phyloP scores from a whole-genome alignment of 495 filamentous ascomycete species.

The Talaromyces wortmannii region DNA sequence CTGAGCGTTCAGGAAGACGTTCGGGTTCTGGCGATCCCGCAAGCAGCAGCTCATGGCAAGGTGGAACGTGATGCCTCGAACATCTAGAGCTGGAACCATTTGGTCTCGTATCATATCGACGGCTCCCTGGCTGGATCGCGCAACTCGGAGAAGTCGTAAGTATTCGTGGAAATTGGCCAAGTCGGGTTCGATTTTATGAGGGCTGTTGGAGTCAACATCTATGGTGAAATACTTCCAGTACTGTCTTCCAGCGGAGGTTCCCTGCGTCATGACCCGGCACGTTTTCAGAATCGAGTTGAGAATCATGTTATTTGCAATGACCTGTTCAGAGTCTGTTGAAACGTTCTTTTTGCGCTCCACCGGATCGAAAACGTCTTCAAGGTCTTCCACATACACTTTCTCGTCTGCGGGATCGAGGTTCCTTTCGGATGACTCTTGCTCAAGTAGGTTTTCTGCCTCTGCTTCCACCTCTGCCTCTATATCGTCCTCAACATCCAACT shows the following conservation, averaged over 20 bases:
- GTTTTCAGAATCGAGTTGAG: conserved; percentile 63
- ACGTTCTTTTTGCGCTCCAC: conserved; percentile 8
- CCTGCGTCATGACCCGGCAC: conserved; percentile 32
- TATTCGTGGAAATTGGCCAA: conserved; percentile 55
- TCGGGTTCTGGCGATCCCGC: conserved; percentile 63
- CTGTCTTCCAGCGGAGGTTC: conserved; percentile 28
- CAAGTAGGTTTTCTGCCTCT: background rate
- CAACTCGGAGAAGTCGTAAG: conserved; percentile 58
- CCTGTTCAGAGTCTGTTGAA: background rate
- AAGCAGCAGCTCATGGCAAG: conserved; percentile 63
- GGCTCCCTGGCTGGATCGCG: conserved; percentile 49
- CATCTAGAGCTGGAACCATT: conserved; percentile 23
- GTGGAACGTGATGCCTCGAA: conserved; percentile 52
- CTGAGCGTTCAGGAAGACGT: conserved; percentile 49
- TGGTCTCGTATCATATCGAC: conserved; percentile 47
- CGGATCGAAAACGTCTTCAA: conserved; percentile 29
- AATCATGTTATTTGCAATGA: conserved; percentile 56
- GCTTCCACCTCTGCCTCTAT: conserved; percentile 1
- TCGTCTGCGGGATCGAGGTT: conserved; percentile 2
- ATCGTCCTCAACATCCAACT: conserved; percentile 14
- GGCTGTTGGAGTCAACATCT: conserved; percentile 19
- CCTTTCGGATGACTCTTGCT: background rate
- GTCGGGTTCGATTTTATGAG: conserved; percentile 55
- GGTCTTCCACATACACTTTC: conserved; percentile 21
- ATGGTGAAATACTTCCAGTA: conserved; percentile 73